Evolutionary conservation across 73 alveolate genomes (phyloP).

Genomic region (Tetrahymena thermophila): DNA sequence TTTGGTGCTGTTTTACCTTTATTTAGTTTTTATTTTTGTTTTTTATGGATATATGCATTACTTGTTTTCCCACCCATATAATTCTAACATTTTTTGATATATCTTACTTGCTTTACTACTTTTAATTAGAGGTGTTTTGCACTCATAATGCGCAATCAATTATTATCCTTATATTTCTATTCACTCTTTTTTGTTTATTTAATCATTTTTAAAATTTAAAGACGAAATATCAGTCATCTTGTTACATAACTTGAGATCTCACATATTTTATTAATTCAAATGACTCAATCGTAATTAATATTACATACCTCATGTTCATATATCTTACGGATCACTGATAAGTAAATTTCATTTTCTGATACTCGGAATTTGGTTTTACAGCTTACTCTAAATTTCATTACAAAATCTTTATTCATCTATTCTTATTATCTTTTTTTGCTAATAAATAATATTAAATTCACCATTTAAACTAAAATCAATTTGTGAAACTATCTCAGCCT

Average conservation of each 20-base stretch:
- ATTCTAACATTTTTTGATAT: background rate
- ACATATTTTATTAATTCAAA: background rate
- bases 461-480: background rate
- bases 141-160: background rate
- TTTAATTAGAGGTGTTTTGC: background rate
- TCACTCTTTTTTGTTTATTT: background rate
- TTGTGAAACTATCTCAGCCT: no score
- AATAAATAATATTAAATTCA: background rate
- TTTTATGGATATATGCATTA: background rate
- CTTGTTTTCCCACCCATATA: background rate
- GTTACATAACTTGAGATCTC: background rate
- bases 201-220: background rate
- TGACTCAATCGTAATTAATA: background rate
- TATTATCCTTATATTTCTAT: background rate
- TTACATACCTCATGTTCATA: background rate
- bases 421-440: background rate
- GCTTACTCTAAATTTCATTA: background rate
- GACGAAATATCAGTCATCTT: slow-evolving; percentile 1
- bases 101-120: background rate
- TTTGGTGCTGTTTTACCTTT: background rate
- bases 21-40: background rate
- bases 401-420: background rate
- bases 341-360: background rate
- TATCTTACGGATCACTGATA: background rate
- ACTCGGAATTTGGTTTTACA: background rate